Evolutionary conservation across 176 grass and related monocot genomes (phyloP).

Genomic region (Triticum monococcum): DNA sequence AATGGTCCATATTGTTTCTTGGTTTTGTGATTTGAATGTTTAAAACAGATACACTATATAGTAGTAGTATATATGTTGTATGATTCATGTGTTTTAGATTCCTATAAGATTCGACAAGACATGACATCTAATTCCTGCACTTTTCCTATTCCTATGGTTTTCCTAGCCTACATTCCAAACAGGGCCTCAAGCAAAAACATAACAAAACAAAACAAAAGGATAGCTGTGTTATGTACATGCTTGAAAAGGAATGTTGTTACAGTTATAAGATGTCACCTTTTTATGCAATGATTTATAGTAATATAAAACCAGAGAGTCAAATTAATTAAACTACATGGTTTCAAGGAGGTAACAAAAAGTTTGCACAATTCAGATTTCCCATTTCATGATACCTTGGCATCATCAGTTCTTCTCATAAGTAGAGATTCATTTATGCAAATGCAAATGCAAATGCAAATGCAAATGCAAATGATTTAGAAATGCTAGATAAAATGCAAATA

Average conservation of each 20-base stretch:
- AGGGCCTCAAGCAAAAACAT: neutral
- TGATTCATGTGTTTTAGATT: too few relatives aligned
- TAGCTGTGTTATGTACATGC: neutral
- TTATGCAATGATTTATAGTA: neutral
- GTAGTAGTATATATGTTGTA: too few relatives aligned
- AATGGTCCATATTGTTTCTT: too few relatives aligned
- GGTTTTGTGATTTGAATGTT: too few relatives aligned
- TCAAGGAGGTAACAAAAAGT: neutral
- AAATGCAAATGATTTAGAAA: conserved; percentile 7
- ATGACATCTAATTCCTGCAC: too few relatives aligned
- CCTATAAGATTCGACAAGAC: too few relatives aligned
- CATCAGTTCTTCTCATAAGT: neutral
- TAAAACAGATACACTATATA: too few relatives aligned
- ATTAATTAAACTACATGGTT: neutral
- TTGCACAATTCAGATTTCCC: neutral
- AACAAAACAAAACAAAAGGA: neutral
- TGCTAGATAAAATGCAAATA: neutral
- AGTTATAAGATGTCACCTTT: neutral
- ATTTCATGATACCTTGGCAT: neutral
- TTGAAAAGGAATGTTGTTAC: neutral
- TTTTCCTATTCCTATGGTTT: too few relatives aligned
- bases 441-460: neutral
- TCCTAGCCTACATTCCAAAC: too few relatives aligned
- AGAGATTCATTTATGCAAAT: neutral
- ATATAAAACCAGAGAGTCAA: neutral